Conservation (phyloP, 768 basidiomycete genomes). For the Suillus ampliporus region DNA sequence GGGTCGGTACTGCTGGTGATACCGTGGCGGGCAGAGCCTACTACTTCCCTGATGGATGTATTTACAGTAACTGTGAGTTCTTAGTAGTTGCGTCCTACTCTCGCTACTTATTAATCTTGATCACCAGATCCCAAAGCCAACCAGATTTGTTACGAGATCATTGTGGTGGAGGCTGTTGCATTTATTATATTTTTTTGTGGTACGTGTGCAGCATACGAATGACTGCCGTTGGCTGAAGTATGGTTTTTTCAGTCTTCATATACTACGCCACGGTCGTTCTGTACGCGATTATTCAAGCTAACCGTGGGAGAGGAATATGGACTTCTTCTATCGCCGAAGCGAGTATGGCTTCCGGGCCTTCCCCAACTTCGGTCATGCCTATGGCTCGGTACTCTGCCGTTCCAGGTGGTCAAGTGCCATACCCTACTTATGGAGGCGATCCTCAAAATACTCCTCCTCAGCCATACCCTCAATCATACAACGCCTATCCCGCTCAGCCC, state of each 20-base stretch:
- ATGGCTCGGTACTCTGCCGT: constrained; percentile 16
- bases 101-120: neutral
- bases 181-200: constrained; percentile 31
- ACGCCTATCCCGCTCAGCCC: constrained; percentile 5
- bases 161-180: constrained; percentile 23
- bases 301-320: constrained; percentile 32
- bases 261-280: constrained; percentile 28
- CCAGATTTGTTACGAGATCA: constrained; percentile 25
- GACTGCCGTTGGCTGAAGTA: neutral
- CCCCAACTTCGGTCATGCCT: constrained; percentile 7
- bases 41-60: constrained; percentile 26
- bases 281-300: constrained; percentile 28
- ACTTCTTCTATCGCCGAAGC: constrained; percentile 28
- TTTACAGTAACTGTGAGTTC: constrained; percentile 17
- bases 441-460: constrained; percentile 11
- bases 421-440: constrained; percentile 13
- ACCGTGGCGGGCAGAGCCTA: constrained; percentile 14
- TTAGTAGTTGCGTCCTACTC: neutral
- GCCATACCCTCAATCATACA: constrained; percentile 15
- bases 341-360: neutral
- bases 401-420: constrained; percentile 9
- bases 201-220: constrained; percentile 15
- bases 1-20: constrained; percentile 24
- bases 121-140: constrained; percentile 17
- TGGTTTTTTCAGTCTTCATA: constrained; percentile 24